phyloP scores from a whole-genome alignment of 371 early-diverging fungal genomes.

The Zopfochytrium polystomum region DNA sequence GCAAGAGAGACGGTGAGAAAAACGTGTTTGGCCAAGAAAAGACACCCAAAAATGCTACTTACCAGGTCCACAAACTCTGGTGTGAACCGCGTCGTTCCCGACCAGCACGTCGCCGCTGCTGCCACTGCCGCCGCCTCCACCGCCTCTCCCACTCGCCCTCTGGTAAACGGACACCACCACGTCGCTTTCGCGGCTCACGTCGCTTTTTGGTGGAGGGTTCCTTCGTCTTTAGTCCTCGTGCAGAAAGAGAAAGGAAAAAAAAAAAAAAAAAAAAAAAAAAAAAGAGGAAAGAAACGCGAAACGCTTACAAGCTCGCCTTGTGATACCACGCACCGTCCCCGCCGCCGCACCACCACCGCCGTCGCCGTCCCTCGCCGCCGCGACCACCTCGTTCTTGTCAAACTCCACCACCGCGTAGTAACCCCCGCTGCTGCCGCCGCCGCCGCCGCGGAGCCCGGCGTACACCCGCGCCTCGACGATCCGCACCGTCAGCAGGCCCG shows the following conservation, averaged over 20 bases:
- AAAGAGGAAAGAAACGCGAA: constrained; percentile 66
- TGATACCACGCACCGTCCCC: constrained; percentile 70
- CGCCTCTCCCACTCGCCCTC: constrained; percentile 35
- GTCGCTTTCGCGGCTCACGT: constrained; percentile 82
- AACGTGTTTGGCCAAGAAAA: neutral
- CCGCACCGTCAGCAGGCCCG: too few species aligned
- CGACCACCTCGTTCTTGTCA: constrained; percentile 89
- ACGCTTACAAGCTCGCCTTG: constrained; percentile 82
- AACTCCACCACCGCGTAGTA: constrained; percentile 90
- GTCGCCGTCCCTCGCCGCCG: constrained; percentile 67
- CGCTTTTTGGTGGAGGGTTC: constrained; percentile 51
- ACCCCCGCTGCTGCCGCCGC: too few species aligned
- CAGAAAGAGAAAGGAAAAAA: neutral
- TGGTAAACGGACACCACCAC: constrained; percentile 83
- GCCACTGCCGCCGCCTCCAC: too few species aligned
- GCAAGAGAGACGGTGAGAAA: neutral
- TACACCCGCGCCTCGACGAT: too few species aligned
- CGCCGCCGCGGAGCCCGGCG: too few species aligned
- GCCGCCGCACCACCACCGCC: constrained; percentile 53
- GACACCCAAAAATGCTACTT: neutral
- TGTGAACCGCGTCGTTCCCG: constrained; percentile 31
- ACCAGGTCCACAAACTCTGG: constrained; percentile 40
- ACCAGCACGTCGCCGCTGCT: too few species aligned
- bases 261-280: neutral
- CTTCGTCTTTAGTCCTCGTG: neutral